phyloP scores from a whole-genome alignment of 208 protist species.

The Trypanosoma vivax region DNA sequence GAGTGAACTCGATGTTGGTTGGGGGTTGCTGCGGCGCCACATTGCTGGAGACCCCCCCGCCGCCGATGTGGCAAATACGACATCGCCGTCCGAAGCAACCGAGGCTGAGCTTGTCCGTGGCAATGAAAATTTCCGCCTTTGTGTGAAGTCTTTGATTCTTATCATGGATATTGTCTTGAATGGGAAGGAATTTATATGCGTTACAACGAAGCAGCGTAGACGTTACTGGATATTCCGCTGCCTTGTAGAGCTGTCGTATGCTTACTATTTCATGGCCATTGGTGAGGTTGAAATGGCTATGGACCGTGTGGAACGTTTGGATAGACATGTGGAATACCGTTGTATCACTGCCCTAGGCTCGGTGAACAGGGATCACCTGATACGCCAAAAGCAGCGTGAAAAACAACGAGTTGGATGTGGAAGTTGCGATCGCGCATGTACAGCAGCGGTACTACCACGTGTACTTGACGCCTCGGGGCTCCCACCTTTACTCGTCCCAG shows the following conservation, averaged over 20 bases:
- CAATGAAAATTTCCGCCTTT: background rate
- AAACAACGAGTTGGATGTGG: background rate
- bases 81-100: no score
- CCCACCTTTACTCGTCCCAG: conserved; percentile 14
- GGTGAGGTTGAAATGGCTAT: conserved; percentile 25
- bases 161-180: conserved; percentile 21
- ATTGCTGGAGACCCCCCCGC: background rate
- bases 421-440: background rate
- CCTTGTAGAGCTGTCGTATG: conserved; percentile 23
- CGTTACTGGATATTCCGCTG: conserved; percentile 26
- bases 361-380: background rate
- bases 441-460: background rate
- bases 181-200: conserved; percentile 19
- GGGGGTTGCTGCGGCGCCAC: no score
- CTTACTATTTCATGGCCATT: conserved; percentile 42
- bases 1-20: background rate
- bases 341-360: conserved; percentile 11
- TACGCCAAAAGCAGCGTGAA: background rate
- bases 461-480: background rate
- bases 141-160: conserved; percentile 13
- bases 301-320: conserved; percentile 9
- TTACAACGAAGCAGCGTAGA: conserved; percentile 2
- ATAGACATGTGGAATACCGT: conserved; percentile 15
- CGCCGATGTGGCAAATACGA: background rate
- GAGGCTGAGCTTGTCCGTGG: no score